Conservation (phyloP, 371 early-diverging fungal species). For the Mucor mucedo region DNA sequence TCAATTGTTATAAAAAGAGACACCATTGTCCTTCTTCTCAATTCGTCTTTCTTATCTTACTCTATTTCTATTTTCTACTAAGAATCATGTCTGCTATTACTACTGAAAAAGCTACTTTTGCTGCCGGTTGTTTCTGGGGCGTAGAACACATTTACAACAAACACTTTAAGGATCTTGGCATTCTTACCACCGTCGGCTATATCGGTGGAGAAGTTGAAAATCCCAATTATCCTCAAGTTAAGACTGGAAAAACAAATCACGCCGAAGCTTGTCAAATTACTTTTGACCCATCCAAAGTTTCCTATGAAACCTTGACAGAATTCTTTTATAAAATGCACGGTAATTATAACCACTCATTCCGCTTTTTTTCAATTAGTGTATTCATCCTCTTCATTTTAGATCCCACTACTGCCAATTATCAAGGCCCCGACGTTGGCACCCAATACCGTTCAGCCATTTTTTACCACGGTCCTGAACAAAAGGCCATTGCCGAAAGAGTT, state of each 20-base stretch:
- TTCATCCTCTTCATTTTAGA: slow-evolving; percentile 25
- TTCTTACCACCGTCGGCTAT: slow-evolving; percentile 79
- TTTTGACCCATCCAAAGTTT: slow-evolving; percentile 71
- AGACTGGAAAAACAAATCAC: slow-evolving; percentile 73
- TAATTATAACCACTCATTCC: slow-evolving; percentile 1
- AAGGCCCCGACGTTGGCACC: slow-evolving; percentile 35
- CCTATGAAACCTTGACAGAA: slow-evolving; percentile 70
- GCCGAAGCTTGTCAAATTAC: slow-evolving; percentile 83
- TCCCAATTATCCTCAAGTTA: slow-evolving; percentile 70
- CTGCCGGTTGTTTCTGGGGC: slow-evolving; percentile 64
- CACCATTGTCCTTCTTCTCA: background rate
- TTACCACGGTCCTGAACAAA: slow-evolving; percentile 77
- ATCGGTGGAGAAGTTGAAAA: slow-evolving; percentile 66
- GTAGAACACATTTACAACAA: slow-evolving; percentile 80
- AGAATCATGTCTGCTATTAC: background rate
- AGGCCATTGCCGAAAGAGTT: slow-evolving; percentile 72
- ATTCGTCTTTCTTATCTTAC: background rate
- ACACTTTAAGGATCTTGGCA: slow-evolving; percentile 55
- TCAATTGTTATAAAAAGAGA: slow-evolving; percentile 14
- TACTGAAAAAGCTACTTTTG: slow-evolving; percentile 48
- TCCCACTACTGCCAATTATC: slow-evolving; percentile 57
- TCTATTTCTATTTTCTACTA: background rate
- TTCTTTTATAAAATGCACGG: slow-evolving; percentile 89
- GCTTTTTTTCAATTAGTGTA: background rate
- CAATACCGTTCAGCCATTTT: slow-evolving; percentile 85